Evolutionary conservation across 352 stramenopile species (phyloP).

Genomic region (Pythium guiyangense): DNA sequence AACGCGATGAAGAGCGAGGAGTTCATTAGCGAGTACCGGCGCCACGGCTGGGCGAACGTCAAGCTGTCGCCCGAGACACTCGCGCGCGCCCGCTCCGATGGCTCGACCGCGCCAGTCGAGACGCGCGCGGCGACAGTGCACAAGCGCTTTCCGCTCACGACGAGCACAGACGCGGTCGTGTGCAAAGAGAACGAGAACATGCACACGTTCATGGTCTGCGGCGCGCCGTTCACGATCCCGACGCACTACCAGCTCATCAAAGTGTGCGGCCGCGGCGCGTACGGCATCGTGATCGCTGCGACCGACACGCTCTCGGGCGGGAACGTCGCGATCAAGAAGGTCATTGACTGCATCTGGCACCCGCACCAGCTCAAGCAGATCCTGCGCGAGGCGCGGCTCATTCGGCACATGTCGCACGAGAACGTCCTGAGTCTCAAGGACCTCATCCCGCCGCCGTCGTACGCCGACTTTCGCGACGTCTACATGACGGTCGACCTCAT

Average conservation of each 20-base stretch:
- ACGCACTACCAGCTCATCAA: conserved; percentile 87
- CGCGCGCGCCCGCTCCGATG: conserved; percentile 50
- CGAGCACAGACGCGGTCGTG: conserved; percentile 43
- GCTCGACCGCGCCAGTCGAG: conserved; percentile 28
- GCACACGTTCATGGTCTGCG: conserved; percentile 89
- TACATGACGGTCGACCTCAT: conserved; percentile 92
- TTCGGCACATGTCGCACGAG: conserved; percentile 83
- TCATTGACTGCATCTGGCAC: conserved; percentile 89
- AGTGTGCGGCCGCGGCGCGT: conserved; percentile 81
- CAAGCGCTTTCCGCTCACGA: conserved; percentile 36
- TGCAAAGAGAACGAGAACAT: conserved; percentile 86
- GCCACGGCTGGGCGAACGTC: conserved; percentile 76
- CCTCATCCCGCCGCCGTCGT: conserved; percentile 78
- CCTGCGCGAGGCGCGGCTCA: conserved; percentile 76
- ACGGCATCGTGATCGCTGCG: conserved; percentile 88
- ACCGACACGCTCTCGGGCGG: conserved; percentile 75
- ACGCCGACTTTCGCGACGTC: conserved; percentile 83
- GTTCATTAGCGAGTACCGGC: conserved; percentile 37
- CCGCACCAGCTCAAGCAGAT: conserved; percentile 89
- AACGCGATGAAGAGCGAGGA: conserved; percentile 34
- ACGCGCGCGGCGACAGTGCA: conserved; percentile 16
- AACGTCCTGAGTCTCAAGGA: conserved; percentile 85
- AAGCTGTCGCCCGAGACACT: conserved; percentile 67
- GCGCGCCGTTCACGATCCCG: conserved; percentile 83
- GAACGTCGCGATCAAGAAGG: conserved; percentile 90